Evolutionary conservation across 192 early-diverging fungal genomes (phyloP).

Genomic region (Umbelopsis vinacea): DNA sequence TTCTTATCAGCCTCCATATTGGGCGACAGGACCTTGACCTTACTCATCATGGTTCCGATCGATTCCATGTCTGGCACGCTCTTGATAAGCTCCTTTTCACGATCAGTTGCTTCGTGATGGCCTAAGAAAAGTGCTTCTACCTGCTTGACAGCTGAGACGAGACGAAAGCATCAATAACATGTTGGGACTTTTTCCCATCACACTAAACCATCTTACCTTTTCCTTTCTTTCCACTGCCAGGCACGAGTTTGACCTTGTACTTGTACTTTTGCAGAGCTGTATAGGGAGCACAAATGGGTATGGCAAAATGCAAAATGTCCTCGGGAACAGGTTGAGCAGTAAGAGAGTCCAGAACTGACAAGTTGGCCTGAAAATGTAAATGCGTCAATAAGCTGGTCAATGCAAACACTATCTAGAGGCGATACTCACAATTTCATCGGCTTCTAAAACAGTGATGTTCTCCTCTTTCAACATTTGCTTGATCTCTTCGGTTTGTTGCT

Average conservation of each 20-base stretch:
- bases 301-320: conserved; percentile 82
- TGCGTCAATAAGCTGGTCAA: too few relatives aligned
- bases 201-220: conserved; percentile 66
- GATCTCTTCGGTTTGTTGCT: conserved; percentile 47
- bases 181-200: too few relatives aligned
- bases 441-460: conserved; percentile 59
- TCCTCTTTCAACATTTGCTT: conserved; percentile 61
- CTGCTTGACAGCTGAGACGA: conserved; percentile 45
- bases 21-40: conserved; percentile 83
- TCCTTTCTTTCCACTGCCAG: conserved; percentile 91
- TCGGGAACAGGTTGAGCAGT: conserved; percentile 77
- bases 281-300: conserved; percentile 97
- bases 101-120: conserved; percentile 39
- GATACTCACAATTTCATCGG: conserved; percentile 45
- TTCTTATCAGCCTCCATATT: conserved; percentile 74
- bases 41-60: conserved; percentile 81
- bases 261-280: conserved; percentile 82
- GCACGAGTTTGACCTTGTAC: conserved; percentile 93
- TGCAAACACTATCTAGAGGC: too few relatives aligned
- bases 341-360: conserved; percentile 78
- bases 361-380: conserved; percentile 41
- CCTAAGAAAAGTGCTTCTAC: conserved; percentile 45
- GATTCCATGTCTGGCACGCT: conserved; percentile 83
- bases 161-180: background rate
- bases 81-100: conserved; percentile 83